Conservation (phyloP, 2,329 filamentous ascomycete species). For the Nothomitra cinnamomea region DNA sequence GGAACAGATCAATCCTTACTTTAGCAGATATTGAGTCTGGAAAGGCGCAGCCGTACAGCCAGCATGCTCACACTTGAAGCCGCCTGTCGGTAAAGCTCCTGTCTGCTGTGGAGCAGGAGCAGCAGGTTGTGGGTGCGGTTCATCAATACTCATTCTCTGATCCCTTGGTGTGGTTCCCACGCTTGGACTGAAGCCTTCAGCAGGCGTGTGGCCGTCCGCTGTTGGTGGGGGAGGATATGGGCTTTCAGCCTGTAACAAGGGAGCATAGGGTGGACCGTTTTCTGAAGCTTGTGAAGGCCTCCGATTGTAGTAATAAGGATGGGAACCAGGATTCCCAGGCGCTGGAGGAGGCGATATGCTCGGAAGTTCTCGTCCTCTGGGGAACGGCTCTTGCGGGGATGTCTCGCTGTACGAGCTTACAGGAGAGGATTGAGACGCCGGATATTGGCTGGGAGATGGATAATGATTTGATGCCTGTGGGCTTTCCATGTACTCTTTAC, state of each 20-base stretch:
- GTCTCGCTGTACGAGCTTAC: not conserved
- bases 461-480: not conserved
- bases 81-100: slow-evolving; percentile 24
- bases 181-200: not conserved
- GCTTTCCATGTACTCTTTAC: not conserved
- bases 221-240: slow-evolving; percentile 13
- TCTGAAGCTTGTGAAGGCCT: slow-evolving; percentile 22
- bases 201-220: not conserved
- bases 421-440: not conserved
- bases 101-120: slow-evolving; percentile 1
- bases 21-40: slow-evolving; percentile 57
- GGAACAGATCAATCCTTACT: slow-evolving; percentile 25
- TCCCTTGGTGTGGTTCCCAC: slow-evolving; percentile 21
- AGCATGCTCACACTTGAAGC: slow-evolving; percentile 39
- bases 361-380: not conserved
- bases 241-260: slow-evolving; percentile 17
- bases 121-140: slow-evolving; percentile 26
- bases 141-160: slow-evolving; percentile 42
- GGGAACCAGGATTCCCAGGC: slow-evolving; percentile 6
- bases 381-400: not conserved
- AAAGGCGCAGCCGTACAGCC: slow-evolving; percentile 59
- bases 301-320: slow-evolving; percentile 6
- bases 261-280: slow-evolving; percentile 17
- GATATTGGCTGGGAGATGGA: not conserved
- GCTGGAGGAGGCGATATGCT: slow-evolving; percentile 4